A percentile compares a stretch with the other conserved stretches of the same genome.
These are phyloP conservation scores for Tagetes patula DNA, from an alignment of 129 eudicot species.

Conservation along the genomic window DNA sequence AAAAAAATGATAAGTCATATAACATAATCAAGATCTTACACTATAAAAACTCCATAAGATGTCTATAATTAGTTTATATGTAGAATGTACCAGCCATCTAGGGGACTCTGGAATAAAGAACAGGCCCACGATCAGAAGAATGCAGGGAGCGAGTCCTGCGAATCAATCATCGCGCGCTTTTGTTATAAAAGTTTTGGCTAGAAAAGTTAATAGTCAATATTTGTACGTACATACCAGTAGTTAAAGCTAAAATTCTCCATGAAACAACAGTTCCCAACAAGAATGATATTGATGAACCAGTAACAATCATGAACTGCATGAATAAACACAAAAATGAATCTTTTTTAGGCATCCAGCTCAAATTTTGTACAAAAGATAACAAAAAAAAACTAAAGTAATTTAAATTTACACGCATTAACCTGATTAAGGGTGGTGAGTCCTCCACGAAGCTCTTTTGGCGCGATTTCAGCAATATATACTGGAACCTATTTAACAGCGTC, in stretches of 20 bases:
- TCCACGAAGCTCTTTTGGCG: conserved; percentile 85
- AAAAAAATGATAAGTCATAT: neutral
- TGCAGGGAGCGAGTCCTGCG: conserved; percentile 66
- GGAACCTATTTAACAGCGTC: conserved; percentile 51
- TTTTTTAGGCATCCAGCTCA: conserved; percentile 4
- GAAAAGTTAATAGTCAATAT: neutral
- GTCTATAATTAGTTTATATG: neutral
- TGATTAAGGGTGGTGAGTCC: conserved; percentile 79
- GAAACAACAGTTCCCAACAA: conserved; percentile 62
- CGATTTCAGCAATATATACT: conserved; percentile 72
- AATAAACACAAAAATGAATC: neutral
- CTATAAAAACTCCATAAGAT: neutral
- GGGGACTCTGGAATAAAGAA: conserved; percentile 91
- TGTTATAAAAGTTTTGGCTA: neutral
- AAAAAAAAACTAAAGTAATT: neutral
- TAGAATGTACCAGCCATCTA: conserved; percentile 80
- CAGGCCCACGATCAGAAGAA: conserved; percentile 51
- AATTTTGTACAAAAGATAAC: neutral
- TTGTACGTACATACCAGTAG: conserved; percentile 38
- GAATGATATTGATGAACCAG: conserved; percentile 61
- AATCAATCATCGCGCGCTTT: neutral
- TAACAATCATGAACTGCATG: conserved; percentile 73
- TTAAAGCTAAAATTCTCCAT: conserved; percentile 69
- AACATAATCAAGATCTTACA: neutral
- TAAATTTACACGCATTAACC: conserved; percentile 27